Percentiles rank a stretch among this genome's conserved stretches.
phyloP scores from a whole-genome alignment of 257 asterid species.

The Fraxinus americana region DNA sequence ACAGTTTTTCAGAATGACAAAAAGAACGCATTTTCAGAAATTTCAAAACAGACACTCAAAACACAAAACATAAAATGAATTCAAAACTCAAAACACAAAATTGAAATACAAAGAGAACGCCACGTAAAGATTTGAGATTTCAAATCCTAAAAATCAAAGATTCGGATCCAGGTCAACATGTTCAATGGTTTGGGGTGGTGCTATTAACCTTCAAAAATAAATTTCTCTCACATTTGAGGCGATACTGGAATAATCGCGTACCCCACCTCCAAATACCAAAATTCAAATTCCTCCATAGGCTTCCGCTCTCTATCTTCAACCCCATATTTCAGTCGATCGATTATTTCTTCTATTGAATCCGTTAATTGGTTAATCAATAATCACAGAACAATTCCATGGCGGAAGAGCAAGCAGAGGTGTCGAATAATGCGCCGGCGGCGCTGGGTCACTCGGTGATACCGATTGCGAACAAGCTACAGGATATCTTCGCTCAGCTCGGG shows the following conservation, averaged over 20 bases:
- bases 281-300: constrained; percentile 32
- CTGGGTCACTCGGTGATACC: constrained; percentile 55
- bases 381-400: constrained; percentile 3
- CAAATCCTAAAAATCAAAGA: too few species aligned
- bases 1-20: too few species aligned
- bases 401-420: constrained; percentile 21
- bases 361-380: background rate
- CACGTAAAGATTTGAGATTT: too few species aligned
- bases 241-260: constrained; percentile 10
- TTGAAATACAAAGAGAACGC: too few species aligned
- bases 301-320: constrained; percentile 27
- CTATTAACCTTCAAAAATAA: too few species aligned
- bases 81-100: too few species aligned
- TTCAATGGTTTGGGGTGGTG: too few species aligned
- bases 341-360: background rate
- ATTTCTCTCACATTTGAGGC: background rate
- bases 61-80: too few species aligned
- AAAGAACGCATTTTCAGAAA: too few species aligned
- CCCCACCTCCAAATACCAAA: constrained; percentile 8
- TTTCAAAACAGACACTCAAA: too few species aligned
- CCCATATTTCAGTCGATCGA: constrained; percentile 29
- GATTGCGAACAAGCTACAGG: constrained; percentile 55
- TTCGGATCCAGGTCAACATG: too few species aligned
- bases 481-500: constrained; percentile 54
- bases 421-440: constrained; percentile 32